Base-by-base conservation (phyloP, 768 basidiomycete genomes). In the Pleurotus eryngii region DNA sequence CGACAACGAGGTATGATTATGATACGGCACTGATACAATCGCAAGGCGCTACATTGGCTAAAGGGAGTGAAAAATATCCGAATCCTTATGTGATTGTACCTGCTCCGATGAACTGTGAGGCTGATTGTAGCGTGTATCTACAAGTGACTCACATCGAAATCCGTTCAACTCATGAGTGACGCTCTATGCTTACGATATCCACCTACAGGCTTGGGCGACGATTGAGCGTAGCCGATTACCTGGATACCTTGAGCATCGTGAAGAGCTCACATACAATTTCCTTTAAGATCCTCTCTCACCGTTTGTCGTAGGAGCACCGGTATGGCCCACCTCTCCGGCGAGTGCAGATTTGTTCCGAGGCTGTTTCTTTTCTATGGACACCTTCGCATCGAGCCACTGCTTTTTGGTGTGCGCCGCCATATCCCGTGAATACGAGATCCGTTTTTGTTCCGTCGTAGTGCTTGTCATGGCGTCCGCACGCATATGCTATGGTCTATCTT, bases 371-470 rank as follows among this genome's bases (percentile, higher is more conserved):
- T 56, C 55, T 14, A 56, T 46, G 5, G 55, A 56, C 8, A 62
- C 61, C 3, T 63, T 63, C 12, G 69, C 70, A 26, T 70, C 62
- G 54, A 74, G 69, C 70, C 73, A 76, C 58, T 79, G 79, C 53
- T 71, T 71, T 7, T 71, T 65, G 1, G 79, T 81, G 60, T 79
- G 67, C 3, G 66, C 76, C 5, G 73, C 74, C 8, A 81, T 65
- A 55, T 77, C 70, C 22, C 67, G 68, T 2, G 77, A 73, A 55
- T 81, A 79, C 20, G 66, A 62, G 14, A 65, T 65, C 57, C 72
- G 76, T 62, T 71, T 64, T 53, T 77, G 73, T 59, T 78, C 74
- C 30, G 72, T 4, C 15, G 72, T 70, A 9, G 65, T 55, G 38
- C 68, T 64, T n/a, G 68, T 65, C 70, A 72, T 74, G 43, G 35